A percentile compares a stretch with the other conserved stretches of the same genome.
Evolutionary conservation across 2,329 filamentous ascomycete species (phyloP).

Genomic region (Orbilia brochopaga): DNA sequence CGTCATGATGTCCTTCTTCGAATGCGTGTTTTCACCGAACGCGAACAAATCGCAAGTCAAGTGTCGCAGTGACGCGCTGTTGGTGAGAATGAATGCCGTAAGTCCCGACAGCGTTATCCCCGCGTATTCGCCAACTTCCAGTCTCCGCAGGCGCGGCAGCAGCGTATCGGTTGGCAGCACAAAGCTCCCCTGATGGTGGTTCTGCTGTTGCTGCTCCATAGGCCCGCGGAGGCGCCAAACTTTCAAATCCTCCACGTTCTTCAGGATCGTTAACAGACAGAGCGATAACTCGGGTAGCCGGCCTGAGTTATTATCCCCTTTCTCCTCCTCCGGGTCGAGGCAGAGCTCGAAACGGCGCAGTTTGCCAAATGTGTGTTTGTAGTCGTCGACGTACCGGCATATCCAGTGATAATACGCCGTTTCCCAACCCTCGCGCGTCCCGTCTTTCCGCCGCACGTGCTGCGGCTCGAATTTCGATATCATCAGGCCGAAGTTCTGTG

Average conservation of each 20-base stretch:
- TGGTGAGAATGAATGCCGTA: conserved; percentile 17
- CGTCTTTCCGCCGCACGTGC: conserved; percentile 22
- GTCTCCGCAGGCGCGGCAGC: conserved; percentile 8
- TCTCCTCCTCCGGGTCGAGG: conserved; percentile 31
- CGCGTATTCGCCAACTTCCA: conserved; percentile 36
- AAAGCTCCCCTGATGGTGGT: conserved; percentile 2
- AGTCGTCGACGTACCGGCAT: conserved; percentile 37
- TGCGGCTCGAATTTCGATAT: conserved; percentile 31
- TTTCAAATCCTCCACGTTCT: conserved; percentile 38
- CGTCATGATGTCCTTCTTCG: conserved; percentile 24
- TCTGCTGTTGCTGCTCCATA: background rate
- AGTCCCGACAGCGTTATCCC: conserved; percentile 14
- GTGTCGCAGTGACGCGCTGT: conserved; percentile 12
- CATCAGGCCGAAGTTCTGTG: conserved; percentile 29
- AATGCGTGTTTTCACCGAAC: conserved; percentile 9
- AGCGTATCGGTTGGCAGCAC: conserved; percentile 27
- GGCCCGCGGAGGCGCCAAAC: conserved; percentile 31
- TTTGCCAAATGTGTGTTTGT: conserved; percentile 32
- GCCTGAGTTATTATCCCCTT: conserved; percentile 5
- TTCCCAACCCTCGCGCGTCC: conserved; percentile 17
- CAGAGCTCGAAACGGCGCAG: conserved; percentile 34
- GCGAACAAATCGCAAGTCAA: conserved; percentile 34
- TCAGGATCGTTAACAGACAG: conserved; percentile 30
- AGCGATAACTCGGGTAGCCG: conserved; percentile 17
- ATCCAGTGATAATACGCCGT: conserved; percentile 38